phyloP scores from a whole-genome alignment of 2,329 filamentous ascomycete genomes.

The Calonectria honghensis region DNA sequence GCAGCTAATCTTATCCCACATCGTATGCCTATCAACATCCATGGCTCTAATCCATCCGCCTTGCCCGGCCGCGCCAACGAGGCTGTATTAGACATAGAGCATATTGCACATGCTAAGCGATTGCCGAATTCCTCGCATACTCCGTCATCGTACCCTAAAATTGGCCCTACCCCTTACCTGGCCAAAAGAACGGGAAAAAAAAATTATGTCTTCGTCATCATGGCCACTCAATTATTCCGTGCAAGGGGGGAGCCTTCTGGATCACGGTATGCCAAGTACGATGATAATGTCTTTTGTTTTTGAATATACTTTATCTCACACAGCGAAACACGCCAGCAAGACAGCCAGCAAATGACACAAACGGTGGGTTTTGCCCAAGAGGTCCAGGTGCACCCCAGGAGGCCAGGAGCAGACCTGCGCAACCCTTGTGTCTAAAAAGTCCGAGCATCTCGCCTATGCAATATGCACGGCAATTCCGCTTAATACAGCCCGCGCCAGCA shows the following conservation, averaged over 20 bases:
- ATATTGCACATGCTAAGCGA: conserved; percentile 12
- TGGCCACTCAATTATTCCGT: conserved; percentile 27
- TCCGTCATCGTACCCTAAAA: conserved; percentile 29
- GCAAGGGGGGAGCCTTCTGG: conserved; percentile 18
- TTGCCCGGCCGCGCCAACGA: conserved; percentile 27
- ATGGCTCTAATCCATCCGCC: conserved; percentile 39
- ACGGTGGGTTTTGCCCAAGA: conserved; percentile 26
- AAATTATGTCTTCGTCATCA: background rate
- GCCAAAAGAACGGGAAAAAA: background rate
- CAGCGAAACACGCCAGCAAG: conserved; percentile 26
- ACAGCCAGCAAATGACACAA: conserved; percentile 29
- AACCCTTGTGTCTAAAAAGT: conserved; percentile 27
- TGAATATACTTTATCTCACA: conserved; percentile 29
- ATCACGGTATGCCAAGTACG: background rate
- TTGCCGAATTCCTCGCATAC: conserved; percentile 29
- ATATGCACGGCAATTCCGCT: conserved; percentile 48
- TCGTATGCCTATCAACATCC: conserved; percentile 27
- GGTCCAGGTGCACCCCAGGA: conserved; percentile 23
- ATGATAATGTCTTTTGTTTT: conserved; percentile 4
- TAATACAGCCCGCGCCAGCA: conserved; percentile 22
- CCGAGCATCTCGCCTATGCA: conserved; percentile 21
- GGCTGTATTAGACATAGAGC: conserved; percentile 24
- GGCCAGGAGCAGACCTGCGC: conserved; percentile 16
- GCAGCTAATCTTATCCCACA: conserved; percentile 31
- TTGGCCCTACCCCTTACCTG: conserved; percentile 14